These are phyloP conservation scores for Stylosanthes scabra DNA, from an alignment of 331 rosid species.

Conservation along the genomic window DNA sequence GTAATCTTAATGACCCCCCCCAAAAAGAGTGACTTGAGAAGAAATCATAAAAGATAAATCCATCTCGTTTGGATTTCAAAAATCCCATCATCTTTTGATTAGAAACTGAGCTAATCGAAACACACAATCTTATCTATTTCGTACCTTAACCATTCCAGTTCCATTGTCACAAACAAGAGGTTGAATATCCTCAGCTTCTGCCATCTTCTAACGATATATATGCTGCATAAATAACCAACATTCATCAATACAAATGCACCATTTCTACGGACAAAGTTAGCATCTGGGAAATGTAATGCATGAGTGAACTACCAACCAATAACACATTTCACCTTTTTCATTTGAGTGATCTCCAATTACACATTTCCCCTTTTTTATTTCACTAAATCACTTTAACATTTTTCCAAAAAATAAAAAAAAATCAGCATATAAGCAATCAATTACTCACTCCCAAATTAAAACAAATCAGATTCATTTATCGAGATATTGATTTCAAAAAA, in stretches of 20 bases:
- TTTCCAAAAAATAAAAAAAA: background rate
- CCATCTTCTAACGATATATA: conserved; percentile 69
- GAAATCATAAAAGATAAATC: background rate
- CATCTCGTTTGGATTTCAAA: background rate
- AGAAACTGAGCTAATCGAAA: background rate
- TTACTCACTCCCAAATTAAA: background rate
- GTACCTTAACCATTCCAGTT: conserved; percentile 98
- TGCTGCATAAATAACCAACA: conserved; percentile 28
- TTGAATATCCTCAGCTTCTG: conserved; percentile 96
- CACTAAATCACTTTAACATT: background rate
- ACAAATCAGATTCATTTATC: background rate
- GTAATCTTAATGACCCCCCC: background rate
- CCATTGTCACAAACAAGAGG: conserved; percentile 98
- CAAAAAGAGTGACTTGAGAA: background rate
- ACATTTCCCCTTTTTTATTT: background rate
- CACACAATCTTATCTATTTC: background rate
- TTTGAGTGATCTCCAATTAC: background rate
- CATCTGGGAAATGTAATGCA: conserved; percentile 1
- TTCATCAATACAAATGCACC: background rate
- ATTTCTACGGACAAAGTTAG: conserved; percentile 12
- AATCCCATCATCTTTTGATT: background rate
- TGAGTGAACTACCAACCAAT: background rate
- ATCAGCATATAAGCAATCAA: background rate
- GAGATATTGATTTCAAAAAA: background rate
- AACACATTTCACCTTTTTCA: background rate